Evolutionary conservation across 2,329 filamentous ascomycete genomes (phyloP).

Genomic region (Cladophialophora bantiana): DNA sequence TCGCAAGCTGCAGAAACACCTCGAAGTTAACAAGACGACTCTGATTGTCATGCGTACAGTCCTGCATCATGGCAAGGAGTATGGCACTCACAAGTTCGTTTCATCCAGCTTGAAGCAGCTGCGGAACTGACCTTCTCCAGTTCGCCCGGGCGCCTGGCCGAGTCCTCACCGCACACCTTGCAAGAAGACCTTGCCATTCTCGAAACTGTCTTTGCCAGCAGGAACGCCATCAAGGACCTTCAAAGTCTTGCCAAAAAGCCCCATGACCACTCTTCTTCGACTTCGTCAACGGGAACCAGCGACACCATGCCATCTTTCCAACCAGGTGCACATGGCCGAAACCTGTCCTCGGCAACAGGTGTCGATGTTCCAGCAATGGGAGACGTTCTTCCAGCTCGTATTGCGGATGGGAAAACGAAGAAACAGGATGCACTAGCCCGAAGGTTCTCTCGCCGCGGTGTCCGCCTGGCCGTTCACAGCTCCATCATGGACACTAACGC

Average conservation of each 20-base stretch:
- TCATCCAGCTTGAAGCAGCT: neutral
- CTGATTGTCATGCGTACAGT: constrained; percentile 42
- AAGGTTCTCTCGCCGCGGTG: constrained; percentile 38
- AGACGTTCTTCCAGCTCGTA: constrained; percentile 34
- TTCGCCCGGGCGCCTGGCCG: constrained; percentile 33
- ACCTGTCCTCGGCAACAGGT: constrained; percentile 36
- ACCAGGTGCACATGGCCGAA: constrained; percentile 37
- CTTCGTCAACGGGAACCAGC: constrained; percentile 12
- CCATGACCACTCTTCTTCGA: constrained; percentile 24
- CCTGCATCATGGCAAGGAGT: constrained; percentile 40
- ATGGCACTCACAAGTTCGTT: constrained; percentile 38
- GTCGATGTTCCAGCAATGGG: constrained; percentile 34
- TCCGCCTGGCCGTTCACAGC: constrained; percentile 38
- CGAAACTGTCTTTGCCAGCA: constrained; percentile 39
- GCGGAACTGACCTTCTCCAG: constrained; percentile 24
- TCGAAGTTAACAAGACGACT: constrained; percentile 40
- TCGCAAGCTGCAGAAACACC: constrained; percentile 38
- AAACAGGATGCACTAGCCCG: constrained; percentile 23
- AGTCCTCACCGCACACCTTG: constrained; percentile 36
- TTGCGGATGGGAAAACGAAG: constrained; percentile 11
- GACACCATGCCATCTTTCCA: constrained; percentile 25
- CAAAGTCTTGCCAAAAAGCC: constrained; percentile 27
- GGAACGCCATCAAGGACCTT: constrained; percentile 36
- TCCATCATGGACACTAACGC: constrained; percentile 40
- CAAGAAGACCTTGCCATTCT: constrained; percentile 39